phyloP scores from a whole-genome alignment of 441 rosid genomes.

The Erodium trifolium region DNA sequence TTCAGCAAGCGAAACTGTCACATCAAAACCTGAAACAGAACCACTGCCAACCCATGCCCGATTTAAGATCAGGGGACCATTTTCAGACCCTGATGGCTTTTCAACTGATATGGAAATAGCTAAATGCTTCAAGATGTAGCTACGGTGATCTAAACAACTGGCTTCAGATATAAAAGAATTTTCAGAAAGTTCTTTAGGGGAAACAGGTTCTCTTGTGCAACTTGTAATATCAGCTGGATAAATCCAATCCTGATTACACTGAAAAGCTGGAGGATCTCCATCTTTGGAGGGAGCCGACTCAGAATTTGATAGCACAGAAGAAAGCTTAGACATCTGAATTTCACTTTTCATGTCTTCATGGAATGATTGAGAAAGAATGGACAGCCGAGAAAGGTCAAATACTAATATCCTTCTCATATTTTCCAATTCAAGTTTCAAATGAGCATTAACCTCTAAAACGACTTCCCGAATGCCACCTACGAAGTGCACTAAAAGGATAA shows the following conservation, averaged over 20 bases:
- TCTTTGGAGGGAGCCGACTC: constrained; percentile 31
- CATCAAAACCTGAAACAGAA: constrained; percentile 60
- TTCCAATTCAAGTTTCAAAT: constrained; percentile 39
- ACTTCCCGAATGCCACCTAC: constrained; percentile 65
- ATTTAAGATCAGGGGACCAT: constrained; percentile 29
- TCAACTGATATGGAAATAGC: constrained; percentile 43
- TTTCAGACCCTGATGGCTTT: constrained; percentile 29
- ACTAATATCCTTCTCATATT: constrained; percentile 40
- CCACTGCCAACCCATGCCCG: constrained; percentile 66
- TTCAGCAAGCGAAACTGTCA: constrained; percentile 65
- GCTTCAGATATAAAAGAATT: constrained; percentile 24
- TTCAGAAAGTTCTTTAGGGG: constrained; percentile 21
- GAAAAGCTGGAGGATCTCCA: constrained; percentile 32
- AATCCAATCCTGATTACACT: constrained; percentile 28
- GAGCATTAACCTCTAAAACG: constrained; percentile 48
- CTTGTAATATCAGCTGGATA: constrained; percentile 33
- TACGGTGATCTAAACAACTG: constrained; percentile 32
- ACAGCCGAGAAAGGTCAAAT: constrained; percentile 53
- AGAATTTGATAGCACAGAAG: constrained; percentile 34
- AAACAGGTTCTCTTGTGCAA: constrained; percentile 27
- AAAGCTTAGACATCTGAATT: constrained; percentile 47
- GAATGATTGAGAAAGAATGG: constrained; percentile 58
- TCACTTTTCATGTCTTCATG: constrained; percentile 35
- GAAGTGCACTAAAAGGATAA: constrained; percentile 23
- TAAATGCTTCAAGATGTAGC: constrained; percentile 57